Evolutionary conservation across 2,329 filamentous ascomycete genomes (phyloP).

Genomic region (Alternaria sp.): DNA sequence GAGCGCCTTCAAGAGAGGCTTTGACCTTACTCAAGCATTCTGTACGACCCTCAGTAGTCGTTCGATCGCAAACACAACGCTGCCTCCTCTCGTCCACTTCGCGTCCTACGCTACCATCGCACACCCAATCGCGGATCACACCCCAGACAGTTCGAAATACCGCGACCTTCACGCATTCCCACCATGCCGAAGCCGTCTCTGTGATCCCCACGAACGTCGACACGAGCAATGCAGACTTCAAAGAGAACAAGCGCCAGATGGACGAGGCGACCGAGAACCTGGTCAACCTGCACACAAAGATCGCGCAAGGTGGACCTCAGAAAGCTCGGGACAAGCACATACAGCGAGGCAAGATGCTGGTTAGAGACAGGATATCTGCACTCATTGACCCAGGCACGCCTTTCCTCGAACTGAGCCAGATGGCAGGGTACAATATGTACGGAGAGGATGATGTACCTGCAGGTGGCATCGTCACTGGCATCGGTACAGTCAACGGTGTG

Average conservation of each 20-base stretch:
- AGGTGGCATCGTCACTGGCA: conserved; percentile 89
- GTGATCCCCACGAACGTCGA: conserved; percentile 79
- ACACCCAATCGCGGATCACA: conserved; percentile 15
- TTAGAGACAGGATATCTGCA: conserved; percentile 84
- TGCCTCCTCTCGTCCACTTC: conserved; percentile 22
- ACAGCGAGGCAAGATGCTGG: conserved; percentile 90
- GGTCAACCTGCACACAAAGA: conserved; percentile 71
- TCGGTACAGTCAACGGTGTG: conserved; percentile 88
- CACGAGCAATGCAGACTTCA: conserved; percentile 76
- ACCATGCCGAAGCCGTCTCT: conserved; percentile 84
- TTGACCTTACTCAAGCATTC: conserved; percentile 42
- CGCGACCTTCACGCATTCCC: conserved; percentile 78
- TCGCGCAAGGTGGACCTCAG: conserved; percentile 76
- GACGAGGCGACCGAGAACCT: conserved; percentile 72
- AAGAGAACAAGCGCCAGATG: conserved; percentile 82
- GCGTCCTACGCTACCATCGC: conserved; percentile 21
- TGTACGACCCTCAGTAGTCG: conserved; percentile 30
- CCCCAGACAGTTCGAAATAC: conserved; percentile 47
- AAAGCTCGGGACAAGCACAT: conserved; percentile 89
- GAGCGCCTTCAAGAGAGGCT: conserved; percentile 45
- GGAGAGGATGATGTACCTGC: conserved; percentile 85
- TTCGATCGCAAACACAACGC: conserved; percentile 32
- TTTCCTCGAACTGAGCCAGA: conserved; percentile 91
- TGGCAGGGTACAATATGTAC: conserved; percentile 87
- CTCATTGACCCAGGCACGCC: conserved; percentile 87